phyloP scores from a whole-genome alignment of 345 rosid genomes.

The Gynandropsis gynandra region DNA sequence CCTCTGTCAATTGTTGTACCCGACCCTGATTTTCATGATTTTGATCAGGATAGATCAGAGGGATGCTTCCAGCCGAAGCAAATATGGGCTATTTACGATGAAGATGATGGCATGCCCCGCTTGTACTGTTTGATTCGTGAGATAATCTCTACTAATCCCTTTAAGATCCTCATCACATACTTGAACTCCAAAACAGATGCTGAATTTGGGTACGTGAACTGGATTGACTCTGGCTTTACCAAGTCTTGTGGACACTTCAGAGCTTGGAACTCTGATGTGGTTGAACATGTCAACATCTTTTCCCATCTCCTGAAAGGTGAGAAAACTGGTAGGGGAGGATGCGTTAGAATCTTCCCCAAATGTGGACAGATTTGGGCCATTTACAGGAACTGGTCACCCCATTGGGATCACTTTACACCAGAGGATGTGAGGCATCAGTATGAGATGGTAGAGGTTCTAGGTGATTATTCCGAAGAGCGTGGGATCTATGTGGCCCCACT shows the following conservation, averaged over 20 bases:
- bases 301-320: constrained; percentile 78
- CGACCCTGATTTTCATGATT: constrained; percentile 94
- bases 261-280: constrained; percentile 62
- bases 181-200: constrained; percentile 83
- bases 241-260: constrained; percentile 98
- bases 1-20: constrained; percentile 55
- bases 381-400: constrained; percentile 79
- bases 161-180: constrained; percentile 79
- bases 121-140: constrained; percentile 76
- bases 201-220: constrained; percentile 78
- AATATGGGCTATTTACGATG: constrained; percentile 95
- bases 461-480: constrained; percentile 80
- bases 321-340: constrained; percentile 96
- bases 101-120: constrained; percentile 98
- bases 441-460: constrained; percentile 97
- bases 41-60: constrained; percentile 83
- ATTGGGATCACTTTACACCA: constrained; percentile 79
- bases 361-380: constrained; percentile 93
- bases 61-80: constrained; percentile 89
- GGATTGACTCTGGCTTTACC: constrained; percentile 80
- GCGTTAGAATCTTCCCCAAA: constrained; percentile 87
- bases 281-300: constrained; percentile 89
- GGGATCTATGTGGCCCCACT: constrained; percentile 80
- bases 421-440: constrained; percentile 76
- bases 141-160: constrained; percentile 73